These are phyloP conservation scores for Monilinia laxa DNA, from an alignment of 2,329 filamentous ascomycete genomes.

Conservation along the genomic window DNA sequence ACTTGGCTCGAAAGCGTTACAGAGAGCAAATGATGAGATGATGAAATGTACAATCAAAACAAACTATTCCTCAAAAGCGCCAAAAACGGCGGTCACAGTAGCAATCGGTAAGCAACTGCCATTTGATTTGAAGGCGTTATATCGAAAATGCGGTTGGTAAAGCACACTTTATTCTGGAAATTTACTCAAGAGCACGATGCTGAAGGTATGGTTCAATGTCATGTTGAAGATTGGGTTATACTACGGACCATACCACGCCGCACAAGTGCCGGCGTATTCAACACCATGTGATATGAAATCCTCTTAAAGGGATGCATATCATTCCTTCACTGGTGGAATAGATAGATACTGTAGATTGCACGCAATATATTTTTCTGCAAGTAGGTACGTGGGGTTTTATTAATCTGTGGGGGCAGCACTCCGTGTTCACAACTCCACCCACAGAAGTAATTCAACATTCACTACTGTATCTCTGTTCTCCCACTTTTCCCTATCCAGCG, in stretches of 20 bases:
- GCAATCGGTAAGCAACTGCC: not conserved
- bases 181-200: constrained; percentile 10
- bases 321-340: not conserved
- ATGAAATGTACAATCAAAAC: not conserved
- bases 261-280: constrained; percentile 7
- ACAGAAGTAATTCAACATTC: constrained; percentile 8
- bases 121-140: constrained; percentile 3
- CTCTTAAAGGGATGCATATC: not conserved
- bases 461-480: not conserved
- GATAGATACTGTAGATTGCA: not conserved
- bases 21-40: constrained; percentile 2
- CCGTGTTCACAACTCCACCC: constrained; percentile 1
- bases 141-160: not conserved
- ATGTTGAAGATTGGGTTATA: not conserved
- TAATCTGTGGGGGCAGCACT: constrained; percentile 11
- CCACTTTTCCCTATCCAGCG: constrained; percentile 5
- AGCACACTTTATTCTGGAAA: not conserved
- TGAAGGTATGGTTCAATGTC: not conserved
- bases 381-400: not conserved
- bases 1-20: not conserved
- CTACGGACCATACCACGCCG: not conserved
- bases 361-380: not conserved
- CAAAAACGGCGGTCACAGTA: not conserved
- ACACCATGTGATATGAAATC: not conserved
- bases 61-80: not conserved